These are phyloP conservation scores for Salix suchowensis DNA, from an alignment of 345 rosid species.

Conservation along the genomic window DNA sequence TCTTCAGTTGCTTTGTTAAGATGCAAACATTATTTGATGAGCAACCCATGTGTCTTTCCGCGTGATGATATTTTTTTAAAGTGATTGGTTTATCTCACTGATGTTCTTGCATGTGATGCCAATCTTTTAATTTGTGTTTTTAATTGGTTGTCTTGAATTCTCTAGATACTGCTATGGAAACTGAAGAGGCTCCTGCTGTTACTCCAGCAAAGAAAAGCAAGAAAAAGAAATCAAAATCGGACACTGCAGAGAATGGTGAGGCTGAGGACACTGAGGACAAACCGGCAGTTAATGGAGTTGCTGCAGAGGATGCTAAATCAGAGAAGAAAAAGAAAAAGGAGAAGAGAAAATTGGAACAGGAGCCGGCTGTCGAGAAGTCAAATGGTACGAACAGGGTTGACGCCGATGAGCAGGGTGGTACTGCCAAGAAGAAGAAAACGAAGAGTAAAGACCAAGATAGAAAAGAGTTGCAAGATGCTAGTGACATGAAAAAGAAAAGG, in stretches of 20 bases:
- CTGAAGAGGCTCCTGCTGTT: conserved; percentile 45
- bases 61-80: not conserved
- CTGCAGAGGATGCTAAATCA: conserved; percentile 37
- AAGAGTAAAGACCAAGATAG: conserved; percentile 27
- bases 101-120: not conserved
- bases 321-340: conserved; percentile 56
- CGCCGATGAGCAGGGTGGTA: not conserved
- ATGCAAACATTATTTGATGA: not conserved
- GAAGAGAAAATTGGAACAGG: conserved; percentile 39
- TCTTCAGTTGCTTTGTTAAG: not conserved
- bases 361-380: conserved; percentile 14
- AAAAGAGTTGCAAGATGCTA: conserved; percentile 1
- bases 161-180: conserved; percentile 37
- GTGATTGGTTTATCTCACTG: not conserved
- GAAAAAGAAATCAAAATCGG: conserved; percentile 53
- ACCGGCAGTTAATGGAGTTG: conserved; percentile 32
- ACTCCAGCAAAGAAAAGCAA: conserved; percentile 52
- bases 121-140: not conserved
- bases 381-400: conserved; percentile 9
- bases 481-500: conserved; percentile 20
- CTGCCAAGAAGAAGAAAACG: conserved; percentile 33
- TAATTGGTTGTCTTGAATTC: not conserved
- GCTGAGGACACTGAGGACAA: conserved; percentile 37
- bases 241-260: conserved; percentile 32
- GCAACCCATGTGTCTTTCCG: not conserved